A percentile compares a stretch with the other conserved stretches of the same genome.
Conservation (phyloP, 768 basidiomycete genomes). For the Boletus pseudopeckii region DNA sequence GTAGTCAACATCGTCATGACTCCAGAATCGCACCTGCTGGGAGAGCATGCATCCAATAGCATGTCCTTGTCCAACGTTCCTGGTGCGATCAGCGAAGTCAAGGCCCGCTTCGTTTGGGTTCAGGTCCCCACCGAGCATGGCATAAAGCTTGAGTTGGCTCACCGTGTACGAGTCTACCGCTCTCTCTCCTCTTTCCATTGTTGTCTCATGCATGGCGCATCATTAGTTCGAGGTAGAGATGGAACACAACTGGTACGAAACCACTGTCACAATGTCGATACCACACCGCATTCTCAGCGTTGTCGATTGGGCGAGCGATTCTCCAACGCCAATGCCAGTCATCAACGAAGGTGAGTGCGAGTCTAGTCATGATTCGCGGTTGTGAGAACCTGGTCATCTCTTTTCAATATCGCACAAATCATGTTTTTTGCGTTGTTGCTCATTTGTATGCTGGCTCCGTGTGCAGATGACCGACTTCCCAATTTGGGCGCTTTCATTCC, state of each 20-base stretch:
- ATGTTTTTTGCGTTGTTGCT: neutral
- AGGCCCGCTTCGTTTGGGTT: slow-evolving; percentile 73
- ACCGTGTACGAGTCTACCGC: slow-evolving; percentile 18
- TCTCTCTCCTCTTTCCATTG: neutral
- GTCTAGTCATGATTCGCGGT: neutral
- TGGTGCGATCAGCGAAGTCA: slow-evolving; percentile 76
- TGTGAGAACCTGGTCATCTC: slow-evolving; percentile 4
- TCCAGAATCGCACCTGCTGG: slow-evolving; percentile 44
- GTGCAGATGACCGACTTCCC: slow-evolving; percentile 19
- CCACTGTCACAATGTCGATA: slow-evolving; percentile 68
- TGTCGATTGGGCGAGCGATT: slow-evolving; percentile 92
- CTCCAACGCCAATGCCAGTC: slow-evolving; percentile 39
- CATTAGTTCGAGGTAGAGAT: slow-evolving; percentile 84
- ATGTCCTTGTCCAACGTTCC: slow-evolving; percentile 47
- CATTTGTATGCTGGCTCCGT: neutral
- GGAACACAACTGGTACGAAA: slow-evolving; percentile 95
- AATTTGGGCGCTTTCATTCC: slow-evolving; percentile 26
- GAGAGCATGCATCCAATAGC: slow-evolving; percentile 39
- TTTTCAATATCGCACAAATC: neutral
- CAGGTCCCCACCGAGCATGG: slow-evolving; percentile 72
- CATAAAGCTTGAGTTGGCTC: slow-evolving; percentile 70
- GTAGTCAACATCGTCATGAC: slow-evolving; percentile 47
- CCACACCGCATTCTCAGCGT: slow-evolving; percentile 83
- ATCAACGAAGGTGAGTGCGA: slow-evolving; percentile 15
- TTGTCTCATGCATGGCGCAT: neutral